Base-by-base conservation (phyloP, 106 monocot species). In the Ottelia alismoides region DNA sequence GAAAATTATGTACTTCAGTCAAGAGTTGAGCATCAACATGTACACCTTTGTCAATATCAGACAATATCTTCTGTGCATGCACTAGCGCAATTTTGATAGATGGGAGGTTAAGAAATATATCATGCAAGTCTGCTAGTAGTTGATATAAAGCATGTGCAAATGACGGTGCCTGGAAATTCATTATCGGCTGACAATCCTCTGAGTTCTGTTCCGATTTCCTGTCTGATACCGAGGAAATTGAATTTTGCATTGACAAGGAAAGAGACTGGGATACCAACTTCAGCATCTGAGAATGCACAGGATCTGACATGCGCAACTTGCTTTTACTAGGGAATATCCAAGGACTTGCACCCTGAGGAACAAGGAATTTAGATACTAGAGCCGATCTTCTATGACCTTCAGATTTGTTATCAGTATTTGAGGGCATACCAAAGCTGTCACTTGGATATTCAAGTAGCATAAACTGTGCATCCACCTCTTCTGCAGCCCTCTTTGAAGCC, bases 371-470 rank as follows among this genome's bases (percentile, higher is more conserved):
- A 30, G 59, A 54, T 28, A 68, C 48, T 50, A 71, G 72, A 47
- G 69, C 57, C 18, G 47, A 56, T 14, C 51, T 45, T 47, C 23
- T 72, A 30, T 55, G 55, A 47, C 54, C 64, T 22, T 27, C 53
- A 43, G 23, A 28, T 54, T 12, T n/a, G n/a, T n/a, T n/a, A n/a
- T 62, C 28, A 30, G 20, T 58, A 21, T 30, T 14, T n/a, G 46
- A 10, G 10, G 10, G 22, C 14, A 20, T 12, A 28, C 40, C 30
- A 44, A 25, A 18, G 30, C 27, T 75, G 20, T 68, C 79, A 68
- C 73, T 78, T 3, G 86, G 87, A 20, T 82, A 92, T 56, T 93
- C 80, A 45, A 93, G 79, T 26, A 93, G 50, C 11, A 93, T 51
- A 53, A 93, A 93, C 29, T 53, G 56, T 12, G 87, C 83, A 24